Percentiles rank a stretch among this genome's conserved stretches.
Evolutionary conservation across 2,329 filamentous ascomycete genomes (phyloP).

Genomic region (Knufia fluminis): DNA sequence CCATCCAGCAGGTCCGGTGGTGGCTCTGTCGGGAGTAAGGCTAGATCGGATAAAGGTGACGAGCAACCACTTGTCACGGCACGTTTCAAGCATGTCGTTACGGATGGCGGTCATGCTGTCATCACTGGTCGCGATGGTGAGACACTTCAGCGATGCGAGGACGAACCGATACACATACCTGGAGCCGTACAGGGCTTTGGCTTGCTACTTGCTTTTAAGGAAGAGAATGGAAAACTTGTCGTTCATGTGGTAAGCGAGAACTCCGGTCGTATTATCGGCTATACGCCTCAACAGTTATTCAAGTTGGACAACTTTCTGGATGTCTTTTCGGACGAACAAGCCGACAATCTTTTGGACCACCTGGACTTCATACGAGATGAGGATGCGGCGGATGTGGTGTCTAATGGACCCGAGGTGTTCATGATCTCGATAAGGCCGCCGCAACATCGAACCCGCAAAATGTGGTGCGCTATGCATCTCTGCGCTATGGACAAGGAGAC

Average conservation of each 20-base stretch:
- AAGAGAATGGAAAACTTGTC: constrained; percentile 60
- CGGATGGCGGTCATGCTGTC: constrained; percentile 68
- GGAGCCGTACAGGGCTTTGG: constrained; percentile 76
- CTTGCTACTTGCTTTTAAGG: constrained; percentile 62
- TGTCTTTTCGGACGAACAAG: constrained; percentile 72
- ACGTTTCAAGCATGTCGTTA: constrained; percentile 69
- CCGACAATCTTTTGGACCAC: constrained; percentile 74
- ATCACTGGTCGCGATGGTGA: constrained; percentile 69
- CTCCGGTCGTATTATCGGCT: constrained; percentile 63
- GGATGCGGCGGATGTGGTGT: constrained; percentile 56
- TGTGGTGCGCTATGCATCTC: constrained; percentile 83
- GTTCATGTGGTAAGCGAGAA: constrained; percentile 77
- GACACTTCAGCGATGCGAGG: constrained; percentile 70
- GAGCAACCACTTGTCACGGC: constrained; percentile 49
- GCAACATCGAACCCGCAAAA: constrained; percentile 49
- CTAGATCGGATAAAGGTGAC: not conserved
- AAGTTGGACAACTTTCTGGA: constrained; percentile 67
- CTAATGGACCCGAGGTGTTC: constrained; percentile 79
- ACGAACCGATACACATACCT: constrained; percentile 82
- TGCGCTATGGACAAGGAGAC: constrained; percentile 58
- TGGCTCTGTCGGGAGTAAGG: constrained; percentile 5
- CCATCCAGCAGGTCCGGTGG: constrained; percentile 16
- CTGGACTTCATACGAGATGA: constrained; percentile 82
- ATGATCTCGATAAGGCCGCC: constrained; percentile 61
- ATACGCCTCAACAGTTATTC: constrained; percentile 68